Evolutionary conservation across 768 basidiomycete species (phyloP).

Genomic region (Collybiopsis confluens): DNA sequence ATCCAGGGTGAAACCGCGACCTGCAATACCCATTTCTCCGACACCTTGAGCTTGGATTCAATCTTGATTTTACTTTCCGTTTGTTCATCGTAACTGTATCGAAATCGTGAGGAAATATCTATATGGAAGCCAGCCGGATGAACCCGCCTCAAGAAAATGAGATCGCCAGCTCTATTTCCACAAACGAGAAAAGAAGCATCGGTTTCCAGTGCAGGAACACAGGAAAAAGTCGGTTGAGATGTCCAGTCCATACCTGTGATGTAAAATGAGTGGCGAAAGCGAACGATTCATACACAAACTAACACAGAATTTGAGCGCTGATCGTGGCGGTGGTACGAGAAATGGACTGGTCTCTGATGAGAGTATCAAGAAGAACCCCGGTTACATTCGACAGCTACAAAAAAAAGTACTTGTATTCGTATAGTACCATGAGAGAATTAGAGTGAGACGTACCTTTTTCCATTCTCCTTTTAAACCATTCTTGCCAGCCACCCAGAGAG

Average conservation of each 20-base stretch:
- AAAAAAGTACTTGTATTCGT: not conserved
- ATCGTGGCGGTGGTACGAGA: constrained; percentile 30
- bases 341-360: constrained; percentile 10
- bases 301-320: constrained; percentile 54
- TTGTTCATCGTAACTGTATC: constrained; percentile 20
- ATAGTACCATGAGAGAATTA: not conserved
- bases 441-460: constrained; percentile 48
- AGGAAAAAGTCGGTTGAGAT: constrained; percentile 50
- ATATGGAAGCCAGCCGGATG: not conserved
- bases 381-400: constrained; percentile 55
- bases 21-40: constrained; percentile 62
- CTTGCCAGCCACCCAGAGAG: constrained; percentile 62
- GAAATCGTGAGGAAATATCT: not conserved
- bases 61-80: constrained; percentile 13
- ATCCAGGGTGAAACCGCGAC: constrained; percentile 60
- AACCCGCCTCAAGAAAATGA: constrained; percentile 54
- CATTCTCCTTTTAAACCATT: constrained; percentile 74
- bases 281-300: not conserved
- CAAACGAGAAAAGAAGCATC: constrained; percentile 67
- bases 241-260: constrained; percentile 68
- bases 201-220: constrained; percentile 40
- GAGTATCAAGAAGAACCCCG: constrained; percentile 36
- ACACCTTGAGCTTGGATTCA: constrained; percentile 33
- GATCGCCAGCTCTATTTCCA: constrained; percentile 62
- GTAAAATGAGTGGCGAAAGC: not conserved